Evolutionary conservation across 148 eudicot species (phyloP).

Genomic region (Camellia granthamiana): DNA sequence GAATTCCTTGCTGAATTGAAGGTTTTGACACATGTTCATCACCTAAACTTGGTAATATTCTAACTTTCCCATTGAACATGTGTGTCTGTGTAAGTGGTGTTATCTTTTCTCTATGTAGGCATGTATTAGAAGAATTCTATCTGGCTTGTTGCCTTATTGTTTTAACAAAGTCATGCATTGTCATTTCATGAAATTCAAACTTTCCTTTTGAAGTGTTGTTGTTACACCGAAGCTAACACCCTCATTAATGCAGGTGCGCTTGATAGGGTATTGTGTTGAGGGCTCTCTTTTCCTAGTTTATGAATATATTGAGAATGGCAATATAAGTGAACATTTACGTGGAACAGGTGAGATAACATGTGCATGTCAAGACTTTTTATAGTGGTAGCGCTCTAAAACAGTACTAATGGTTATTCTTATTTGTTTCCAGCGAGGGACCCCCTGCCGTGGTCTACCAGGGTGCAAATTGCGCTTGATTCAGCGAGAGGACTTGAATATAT

Average conservation of each 20-base stretch:
- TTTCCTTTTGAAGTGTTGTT: not conserved
- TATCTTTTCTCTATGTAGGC: not conserved
- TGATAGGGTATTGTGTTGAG: conserved; percentile 85
- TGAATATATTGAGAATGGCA: conserved; percentile 81
- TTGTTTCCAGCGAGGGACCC: conserved; percentile 45
- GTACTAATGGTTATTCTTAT: not conserved
- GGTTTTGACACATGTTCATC: conserved; percentile 82
- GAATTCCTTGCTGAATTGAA: conserved; percentile 85
- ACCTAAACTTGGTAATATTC: conserved; percentile 71
- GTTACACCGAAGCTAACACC: not conserved
- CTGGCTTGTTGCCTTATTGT: not conserved
- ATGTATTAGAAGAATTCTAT: not conserved
- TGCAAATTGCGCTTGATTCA: conserved; percentile 88
- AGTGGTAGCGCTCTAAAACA: not conserved
- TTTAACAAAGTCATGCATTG: not conserved
- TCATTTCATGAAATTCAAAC: not conserved
- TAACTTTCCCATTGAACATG: conserved; percentile 7
- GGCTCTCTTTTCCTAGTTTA: conserved; percentile 80
- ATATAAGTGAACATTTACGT: conserved; percentile 73
- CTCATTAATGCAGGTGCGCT: conserved; percentile 56
- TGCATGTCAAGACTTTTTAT: not conserved
- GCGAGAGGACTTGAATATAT: conserved; percentile 94
- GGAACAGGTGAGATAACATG: conserved; percentile 49
- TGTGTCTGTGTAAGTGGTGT: conserved; percentile 2
- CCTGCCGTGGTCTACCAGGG: conserved; percentile 76